A percentile compares a stretch with the other conserved stretches of the same genome.
Conservation (phyloP, 2,329 filamentous ascomycete species). For the Chalara sp. region DNA sequence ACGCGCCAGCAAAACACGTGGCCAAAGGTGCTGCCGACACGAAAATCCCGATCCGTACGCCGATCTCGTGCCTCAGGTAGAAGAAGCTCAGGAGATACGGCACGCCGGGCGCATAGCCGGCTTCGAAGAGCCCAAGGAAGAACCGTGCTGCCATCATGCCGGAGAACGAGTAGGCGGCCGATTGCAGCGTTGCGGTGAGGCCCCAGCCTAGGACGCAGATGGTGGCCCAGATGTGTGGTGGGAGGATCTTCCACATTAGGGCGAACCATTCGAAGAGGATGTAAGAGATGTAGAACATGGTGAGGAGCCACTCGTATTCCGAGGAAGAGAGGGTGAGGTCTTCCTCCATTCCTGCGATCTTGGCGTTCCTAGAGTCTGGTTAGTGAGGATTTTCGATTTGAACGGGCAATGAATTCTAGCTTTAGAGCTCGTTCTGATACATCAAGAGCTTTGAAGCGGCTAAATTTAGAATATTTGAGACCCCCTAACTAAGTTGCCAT, state of each 20-base stretch:
- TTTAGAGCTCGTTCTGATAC: too few species aligned
- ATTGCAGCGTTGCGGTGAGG: constrained; percentile 38
- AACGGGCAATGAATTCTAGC: neutral
- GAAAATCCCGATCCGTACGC: constrained; percentile 64
- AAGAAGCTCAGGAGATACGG: constrained; percentile 40
- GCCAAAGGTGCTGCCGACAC: constrained; percentile 59
- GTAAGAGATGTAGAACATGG: constrained; percentile 33
- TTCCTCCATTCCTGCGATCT: constrained; percentile 44
- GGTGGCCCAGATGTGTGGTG: constrained; percentile 32
- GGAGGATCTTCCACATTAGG: constrained; percentile 31
- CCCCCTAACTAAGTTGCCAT: too few species aligned
- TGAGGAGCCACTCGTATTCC: constrained; percentile 34
- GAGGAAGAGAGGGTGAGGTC: constrained; percentile 39
- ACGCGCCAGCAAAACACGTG: constrained; percentile 61
- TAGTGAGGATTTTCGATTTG: neutral
- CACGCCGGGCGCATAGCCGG: constrained; percentile 28
- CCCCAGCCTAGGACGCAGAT: constrained; percentile 31
- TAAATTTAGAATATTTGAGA: too few species aligned
- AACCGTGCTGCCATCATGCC: constrained; percentile 31
- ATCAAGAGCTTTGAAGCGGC: too few species aligned
- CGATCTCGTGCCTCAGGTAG: constrained; percentile 52
- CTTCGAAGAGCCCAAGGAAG: constrained; percentile 32
- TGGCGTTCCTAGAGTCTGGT: constrained; percentile 37
- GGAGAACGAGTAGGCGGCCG: constrained; percentile 24
- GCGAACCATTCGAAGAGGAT: constrained; percentile 34